Base-by-base conservation (phyloP, 805 yeast genomes). In the Suhomyces sp. region DNA sequence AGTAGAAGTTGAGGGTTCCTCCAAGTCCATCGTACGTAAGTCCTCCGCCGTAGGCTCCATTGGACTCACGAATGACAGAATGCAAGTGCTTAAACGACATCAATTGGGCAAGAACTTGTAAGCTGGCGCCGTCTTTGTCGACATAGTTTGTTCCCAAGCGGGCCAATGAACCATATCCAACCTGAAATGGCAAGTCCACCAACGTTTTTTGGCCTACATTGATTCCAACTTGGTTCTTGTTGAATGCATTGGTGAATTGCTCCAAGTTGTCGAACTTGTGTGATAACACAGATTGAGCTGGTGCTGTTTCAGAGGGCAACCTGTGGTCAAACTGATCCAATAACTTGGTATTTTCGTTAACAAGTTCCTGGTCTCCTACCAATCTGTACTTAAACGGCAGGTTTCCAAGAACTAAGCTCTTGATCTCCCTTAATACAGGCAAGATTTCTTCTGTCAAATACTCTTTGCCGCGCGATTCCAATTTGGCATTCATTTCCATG, bases 1-100 rank as follows among this genome's bases (percentile, higher is more conserved):
- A 91, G 70, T 87, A 94, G 71, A 79, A 90, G 31, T 87, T 80
- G 61, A 93, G 82, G 2, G 85, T 60, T 0, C 97, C 98, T 47
- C 87, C 89, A 20, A 89, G 65, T 0, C 93, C 90, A 64, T 86
- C 88, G 66, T 85, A 94, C 6, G 81, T 72, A 4, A 96, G 87
- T 3, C 99, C 99, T 5, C 97, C 98, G 6, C 99, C 99, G 64
- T 94, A 94, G 0, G 99, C 99, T 53, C 99, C 99, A 52, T 97
- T 97, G 62, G 93, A 84, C 64, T 94, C 99, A 58, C 99, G 81
- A 37, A 94, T 84, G 57, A 91, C 96, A 10, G 89, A 81, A 67
- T 94, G 99, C 46, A 94, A 73, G 58, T 88, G 82, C 62, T 87
- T 89, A 69, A 86, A 92, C 0, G 96, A 86, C 58, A 91, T 67